Evolutionary conservation across 2,329 filamentous ascomycete species (phyloP).

Genomic region (Sphaerulina populicola): DNA sequence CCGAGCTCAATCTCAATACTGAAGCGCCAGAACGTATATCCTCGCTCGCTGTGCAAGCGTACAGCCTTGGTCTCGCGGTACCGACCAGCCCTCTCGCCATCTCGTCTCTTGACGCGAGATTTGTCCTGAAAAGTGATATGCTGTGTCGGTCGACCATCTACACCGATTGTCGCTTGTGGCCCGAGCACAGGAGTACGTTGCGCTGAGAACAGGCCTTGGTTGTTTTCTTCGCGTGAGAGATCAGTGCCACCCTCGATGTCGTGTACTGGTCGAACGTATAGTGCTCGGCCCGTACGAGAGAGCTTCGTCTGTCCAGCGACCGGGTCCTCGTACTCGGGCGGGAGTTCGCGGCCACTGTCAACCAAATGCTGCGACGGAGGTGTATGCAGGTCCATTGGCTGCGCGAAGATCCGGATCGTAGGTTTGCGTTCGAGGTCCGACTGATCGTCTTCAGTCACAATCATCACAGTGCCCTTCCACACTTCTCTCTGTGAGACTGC

Average conservation of each 20-base stretch:
- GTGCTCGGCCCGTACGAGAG: conserved; percentile 71
- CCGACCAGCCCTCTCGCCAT: conserved; percentile 73
- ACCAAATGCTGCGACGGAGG: conserved; percentile 65
- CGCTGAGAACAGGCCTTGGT: conserved; percentile 70
- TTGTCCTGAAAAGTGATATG: conserved; percentile 36
- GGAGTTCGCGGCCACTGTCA: conserved; percentile 51
- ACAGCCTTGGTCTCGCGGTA: conserved; percentile 61
- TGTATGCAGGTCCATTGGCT: conserved; percentile 73
- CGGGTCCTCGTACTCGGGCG: conserved; percentile 79
- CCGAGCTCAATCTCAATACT: conserved; percentile 85
- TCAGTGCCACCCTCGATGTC: conserved; percentile 71
- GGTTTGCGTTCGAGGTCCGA: conserved; percentile 76
- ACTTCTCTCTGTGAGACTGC: conserved; percentile 57
- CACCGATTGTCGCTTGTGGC: conserved; percentile 21
- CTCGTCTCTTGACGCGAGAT: conserved; percentile 47
- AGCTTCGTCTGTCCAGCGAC: conserved; percentile 80
- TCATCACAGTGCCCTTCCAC: conserved; percentile 92
- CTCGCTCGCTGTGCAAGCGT: conserved; percentile 73
- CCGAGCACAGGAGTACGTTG: conserved; percentile 30
- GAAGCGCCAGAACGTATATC: conserved; percentile 94
- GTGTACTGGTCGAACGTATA: conserved; percentile 85
- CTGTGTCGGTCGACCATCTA: conserved; percentile 21
- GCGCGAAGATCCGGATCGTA: conserved; percentile 73
- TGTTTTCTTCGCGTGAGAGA: conserved; percentile 68
- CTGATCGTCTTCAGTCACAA: conserved; percentile 76